Base-by-base conservation (phyloP, 441 rosid genomes). In the Adansonia grandidieri region DNA sequence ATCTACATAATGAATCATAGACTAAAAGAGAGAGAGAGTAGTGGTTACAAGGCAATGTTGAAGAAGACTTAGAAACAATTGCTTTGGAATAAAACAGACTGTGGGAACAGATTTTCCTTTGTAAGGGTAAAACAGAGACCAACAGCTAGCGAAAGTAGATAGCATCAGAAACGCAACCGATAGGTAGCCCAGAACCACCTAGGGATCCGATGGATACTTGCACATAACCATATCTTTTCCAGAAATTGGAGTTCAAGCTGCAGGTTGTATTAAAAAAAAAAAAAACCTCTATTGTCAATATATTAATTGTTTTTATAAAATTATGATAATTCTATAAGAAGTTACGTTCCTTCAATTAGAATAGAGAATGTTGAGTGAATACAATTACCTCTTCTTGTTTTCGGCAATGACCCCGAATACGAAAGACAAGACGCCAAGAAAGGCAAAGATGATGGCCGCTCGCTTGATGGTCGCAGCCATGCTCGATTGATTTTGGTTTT, bases 201-300 rank as follows among this genome's bases (percentile, higher is more conserved):
- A 84, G 1, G 97, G 97, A 86, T 93, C 97, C 14, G 89, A 81
- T 73, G 97, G 93, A 86, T 96, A 96, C 82, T 92, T 94, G 96
- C 98, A 96, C 24, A 94, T 88, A 54, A 91, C 90, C 28, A 87
- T 87, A 60, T 83, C 98, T 71, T 92, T 96, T 62, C 93, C 92
- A 6, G 62, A 32, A 3, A 92, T 90, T 3, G 97, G 88, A 68
- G 91, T 94, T 64, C 98, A 97, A 53, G 92, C 74, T 11, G 96
- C 86, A 63, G 98, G 99, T 97, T 94, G 32, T 28, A 28, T 2
- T 28, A 28, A 2, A 28, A 28, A 28, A 28, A 28, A 28, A 28
- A 28, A 28, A 28, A 28, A 28, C 32, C 32, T 28, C 32, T 28
- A 28, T 28, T 28, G 32, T 28, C 32, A 28, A 28, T 28, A 28